Evolutionary conservation across 768 basidiomycete species (phyloP).

Genomic region (Arthromyces matolae): DNA sequence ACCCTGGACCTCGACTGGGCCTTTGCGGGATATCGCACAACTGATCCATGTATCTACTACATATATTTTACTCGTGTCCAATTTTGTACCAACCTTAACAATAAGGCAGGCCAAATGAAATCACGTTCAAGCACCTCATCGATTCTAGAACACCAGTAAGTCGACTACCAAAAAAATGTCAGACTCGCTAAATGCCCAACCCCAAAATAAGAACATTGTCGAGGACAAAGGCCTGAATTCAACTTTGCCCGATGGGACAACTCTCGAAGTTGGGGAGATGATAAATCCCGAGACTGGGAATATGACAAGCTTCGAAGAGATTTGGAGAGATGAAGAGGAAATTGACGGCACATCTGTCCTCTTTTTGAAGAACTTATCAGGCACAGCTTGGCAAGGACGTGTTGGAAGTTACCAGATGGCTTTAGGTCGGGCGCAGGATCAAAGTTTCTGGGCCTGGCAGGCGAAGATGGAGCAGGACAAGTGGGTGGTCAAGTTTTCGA

Average conservation of each 20-base stretch:
- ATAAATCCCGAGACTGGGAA: conserved; percentile 28
- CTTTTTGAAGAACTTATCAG: conserved; percentile 14
- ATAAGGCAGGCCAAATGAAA: conserved; percentile 17
- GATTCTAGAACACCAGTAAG: conserved; percentile 30
- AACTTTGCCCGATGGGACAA: conserved; percentile 24
- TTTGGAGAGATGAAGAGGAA: conserved; percentile 28
- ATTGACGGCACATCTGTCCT: conserved; percentile 5
- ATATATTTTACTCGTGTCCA: neutral
- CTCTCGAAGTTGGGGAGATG: conserved; percentile 31
- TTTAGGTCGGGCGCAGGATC: conserved; percentile 10
- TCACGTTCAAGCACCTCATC: conserved; percentile 28
- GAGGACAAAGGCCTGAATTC: conserved; percentile 26
- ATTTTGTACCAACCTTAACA: neutral
- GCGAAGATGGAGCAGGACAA: conserved; percentile 5
- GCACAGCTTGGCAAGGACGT: conserved; percentile 15
- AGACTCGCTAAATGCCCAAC: neutral
- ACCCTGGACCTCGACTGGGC: conserved; percentile 32
- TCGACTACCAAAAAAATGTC: neutral
- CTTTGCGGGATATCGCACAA: conserved; percentile 32
- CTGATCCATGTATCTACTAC: conserved; percentile 2
- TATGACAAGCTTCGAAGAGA: conserved; percentile 28
- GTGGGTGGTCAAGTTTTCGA: conserved; percentile 10
- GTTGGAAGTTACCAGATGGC: conserved; percentile 17
- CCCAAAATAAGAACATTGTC: conserved; percentile 5
- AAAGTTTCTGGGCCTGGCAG: conserved; percentile 21